A percentile compares a stretch with the other conserved stretches of the same genome.
These are phyloP conservation scores for Xylaria arbuscula DNA, from an alignment of 2,329 filamentous ascomycete species.

Conservation along the genomic window DNA sequence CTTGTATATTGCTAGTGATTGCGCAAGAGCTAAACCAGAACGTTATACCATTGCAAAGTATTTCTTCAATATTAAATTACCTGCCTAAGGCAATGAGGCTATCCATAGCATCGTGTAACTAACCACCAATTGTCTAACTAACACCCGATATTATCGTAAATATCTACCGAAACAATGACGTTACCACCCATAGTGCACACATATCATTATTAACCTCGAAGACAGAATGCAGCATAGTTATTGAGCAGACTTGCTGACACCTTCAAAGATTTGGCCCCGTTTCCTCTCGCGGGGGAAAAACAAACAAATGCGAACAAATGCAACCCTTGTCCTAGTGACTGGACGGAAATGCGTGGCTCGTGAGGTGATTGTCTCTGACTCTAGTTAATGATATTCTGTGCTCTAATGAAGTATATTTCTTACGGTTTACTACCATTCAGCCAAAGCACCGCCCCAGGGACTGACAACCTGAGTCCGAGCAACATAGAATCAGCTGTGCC, in stretches of 20 bases:
- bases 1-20: background rate
- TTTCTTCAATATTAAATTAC: background rate
- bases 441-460: conserved; percentile 13
- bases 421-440: conserved; percentile 9
- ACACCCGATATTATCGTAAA: background rate
- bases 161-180: conserved; percentile 1
- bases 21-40: background rate
- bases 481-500: conserved; percentile 20
- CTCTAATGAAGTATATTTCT: background rate
- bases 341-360: background rate
- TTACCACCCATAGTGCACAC: background rate
- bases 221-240: background rate
- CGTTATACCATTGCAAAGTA: background rate
- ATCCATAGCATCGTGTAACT: background rate
- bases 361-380: background rate
- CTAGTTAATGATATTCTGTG: background rate
- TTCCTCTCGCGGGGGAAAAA: background rate
- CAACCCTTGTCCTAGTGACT: background rate
- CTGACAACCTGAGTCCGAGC: conserved; percentile 31
- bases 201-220: background rate
- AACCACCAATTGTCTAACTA: conserved; percentile 12
- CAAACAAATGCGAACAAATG: background rate
- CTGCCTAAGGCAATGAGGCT: background rate
- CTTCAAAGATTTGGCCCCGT: no score
- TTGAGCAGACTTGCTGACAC: background rate